Conservation (phyloP, 768 basidiomycete genomes). For the Amanita phalloides region DNA sequence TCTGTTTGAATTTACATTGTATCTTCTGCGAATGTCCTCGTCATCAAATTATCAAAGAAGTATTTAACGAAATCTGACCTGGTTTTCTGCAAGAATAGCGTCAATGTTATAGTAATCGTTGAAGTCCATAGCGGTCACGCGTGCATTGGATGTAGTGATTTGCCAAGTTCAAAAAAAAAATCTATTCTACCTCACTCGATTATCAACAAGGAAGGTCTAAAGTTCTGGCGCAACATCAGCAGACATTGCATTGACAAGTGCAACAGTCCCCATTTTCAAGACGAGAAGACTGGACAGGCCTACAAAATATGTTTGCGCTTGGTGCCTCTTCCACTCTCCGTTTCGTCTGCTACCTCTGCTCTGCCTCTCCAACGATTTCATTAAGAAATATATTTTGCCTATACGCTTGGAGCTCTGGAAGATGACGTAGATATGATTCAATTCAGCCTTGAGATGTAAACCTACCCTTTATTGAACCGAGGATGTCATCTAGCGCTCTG, state of each 20-base stretch:
- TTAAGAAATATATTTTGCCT: slow-evolving; percentile 1
- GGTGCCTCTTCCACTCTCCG: neutral
- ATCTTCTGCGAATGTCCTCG: slow-evolving; percentile 50
- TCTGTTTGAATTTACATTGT: slow-evolving; percentile 85
- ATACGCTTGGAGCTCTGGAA: slow-evolving; percentile 1
- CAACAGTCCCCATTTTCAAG: neutral
- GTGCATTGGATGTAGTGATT: neutral
- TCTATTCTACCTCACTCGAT: no score
- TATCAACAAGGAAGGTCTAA: no score
- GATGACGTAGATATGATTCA: neutral
- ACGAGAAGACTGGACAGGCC: neutral
- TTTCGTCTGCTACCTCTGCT: neutral
- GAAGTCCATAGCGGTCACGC: slow-evolving; percentile 50
- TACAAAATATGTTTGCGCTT: neutral
- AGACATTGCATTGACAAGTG: no score
- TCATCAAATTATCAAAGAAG: neutral
- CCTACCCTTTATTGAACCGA: slow-evolving; percentile 60
- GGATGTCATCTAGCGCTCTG: slow-evolving; percentile 80
- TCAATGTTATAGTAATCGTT: slow-evolving; percentile 85
- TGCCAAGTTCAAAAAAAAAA: neutral
- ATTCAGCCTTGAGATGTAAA: neutral
- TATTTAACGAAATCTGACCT: slow-evolving; percentile 30
- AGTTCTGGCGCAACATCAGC: no score
- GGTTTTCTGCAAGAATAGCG: slow-evolving; percentile 86
- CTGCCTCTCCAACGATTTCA: neutral